phyloP scores from a whole-genome alignment of 2,329 filamentous ascomycete species.

The Paecilomyces sp. region DNA sequence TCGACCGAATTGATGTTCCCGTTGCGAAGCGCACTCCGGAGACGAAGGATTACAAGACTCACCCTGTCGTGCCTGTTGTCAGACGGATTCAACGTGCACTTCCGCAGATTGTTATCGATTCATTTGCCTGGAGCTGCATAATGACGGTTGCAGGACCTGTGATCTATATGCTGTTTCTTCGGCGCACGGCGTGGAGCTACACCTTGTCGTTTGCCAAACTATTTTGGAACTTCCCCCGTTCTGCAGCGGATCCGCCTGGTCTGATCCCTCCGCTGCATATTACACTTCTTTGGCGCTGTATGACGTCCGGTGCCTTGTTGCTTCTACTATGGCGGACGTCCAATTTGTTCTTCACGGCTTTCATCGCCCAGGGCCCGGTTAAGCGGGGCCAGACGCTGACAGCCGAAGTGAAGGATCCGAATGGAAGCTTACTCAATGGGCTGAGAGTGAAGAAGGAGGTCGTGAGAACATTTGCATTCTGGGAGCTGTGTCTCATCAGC shows the following conservation, averaged over 20 bases:
- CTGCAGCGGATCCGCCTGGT: slow-evolving; percentile 52
- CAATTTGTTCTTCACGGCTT: slow-evolving; percentile 72
- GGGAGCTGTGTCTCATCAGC: slow-evolving; percentile 79
- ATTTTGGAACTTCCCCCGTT: slow-evolving; percentile 69
- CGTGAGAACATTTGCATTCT: slow-evolving; percentile 76
- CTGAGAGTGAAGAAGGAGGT: slow-evolving; percentile 75
- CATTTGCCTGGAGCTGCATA: slow-evolving; percentile 30
- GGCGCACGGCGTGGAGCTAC: slow-evolving; percentile 60
- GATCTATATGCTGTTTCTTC: slow-evolving; percentile 57
- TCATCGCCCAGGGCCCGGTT: slow-evolving; percentile 70
- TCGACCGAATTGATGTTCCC: slow-evolving; percentile 58
- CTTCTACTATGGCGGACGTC: slow-evolving; percentile 68
- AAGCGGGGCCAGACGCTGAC: slow-evolving; percentile 83
- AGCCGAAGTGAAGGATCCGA: slow-evolving; percentile 79
- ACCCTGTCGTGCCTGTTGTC: slow-evolving; percentile 27
- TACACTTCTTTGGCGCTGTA: slow-evolving; percentile 49
- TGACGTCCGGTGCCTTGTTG: slow-evolving; percentile 59
- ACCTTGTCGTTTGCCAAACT: slow-evolving; percentile 63
- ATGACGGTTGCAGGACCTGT: slow-evolving; percentile 43
- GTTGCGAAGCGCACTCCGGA: slow-evolving; percentile 27
- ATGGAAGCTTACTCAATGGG: slow-evolving; percentile 78
- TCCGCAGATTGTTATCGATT: slow-evolving; percentile 21
- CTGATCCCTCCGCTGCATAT: slow-evolving; percentile 51
- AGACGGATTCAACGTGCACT: slow-evolving; percentile 31
- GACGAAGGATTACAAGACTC: slow-evolving; percentile 27